Percentiles rank a stretch among this genome's conserved stretches.
Evolutionary conservation across 805 yeast species (phyloP).

Genomic region (Kodamaea fukazawae): DNA sequence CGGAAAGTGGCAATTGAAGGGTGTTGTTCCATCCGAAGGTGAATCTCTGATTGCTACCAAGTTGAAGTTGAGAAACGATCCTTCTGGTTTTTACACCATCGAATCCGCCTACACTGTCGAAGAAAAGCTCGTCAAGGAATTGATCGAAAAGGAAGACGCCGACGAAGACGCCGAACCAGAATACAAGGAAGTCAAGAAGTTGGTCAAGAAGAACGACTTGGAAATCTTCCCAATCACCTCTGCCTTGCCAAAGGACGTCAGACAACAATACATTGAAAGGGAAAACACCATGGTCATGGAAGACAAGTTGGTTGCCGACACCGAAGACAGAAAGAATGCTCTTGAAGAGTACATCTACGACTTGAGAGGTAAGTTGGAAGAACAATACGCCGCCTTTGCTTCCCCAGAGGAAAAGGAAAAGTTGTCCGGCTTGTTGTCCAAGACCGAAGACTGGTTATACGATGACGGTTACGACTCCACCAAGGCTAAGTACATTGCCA

Average conservation of each 20-base stretch:
- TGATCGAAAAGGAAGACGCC: conserved; percentile 61
- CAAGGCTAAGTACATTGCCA: conserved; percentile 96
- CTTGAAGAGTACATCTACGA: conserved; percentile 98
- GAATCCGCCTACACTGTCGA: conserved; percentile 95
- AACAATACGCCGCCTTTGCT: conserved; percentile 83
- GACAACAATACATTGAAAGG: conserved; percentile 68
- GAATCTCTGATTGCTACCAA: conserved; percentile 79
- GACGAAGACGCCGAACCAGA: conserved; percentile 74
- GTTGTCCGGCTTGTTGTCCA: conserved; percentile 66
- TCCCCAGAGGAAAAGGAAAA: conserved; percentile 85
- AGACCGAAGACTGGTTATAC: conserved; percentile 97
- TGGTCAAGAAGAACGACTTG: conserved; percentile 87
- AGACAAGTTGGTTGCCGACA: conserved; percentile 96
- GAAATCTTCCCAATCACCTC: conserved; percentile 58
- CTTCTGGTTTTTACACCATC: conserved; percentile 90
- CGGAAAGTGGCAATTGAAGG: conserved; percentile 83
- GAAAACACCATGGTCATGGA: conserved; percentile 83
- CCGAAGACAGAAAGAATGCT: conserved; percentile 98
- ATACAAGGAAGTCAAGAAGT: conserved; percentile 86
- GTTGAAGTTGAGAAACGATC: conserved; percentile 94
- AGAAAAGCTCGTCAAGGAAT: conserved; percentile 86
- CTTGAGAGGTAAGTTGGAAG: conserved; percentile 95
- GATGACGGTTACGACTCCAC: conserved; percentile 95
- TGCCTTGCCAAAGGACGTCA: conserved; percentile 53
- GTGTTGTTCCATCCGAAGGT: conserved; percentile 78